Conservation (phyloP, 352 stramenopile species). For the Phytophthora kernoviae region DNA sequence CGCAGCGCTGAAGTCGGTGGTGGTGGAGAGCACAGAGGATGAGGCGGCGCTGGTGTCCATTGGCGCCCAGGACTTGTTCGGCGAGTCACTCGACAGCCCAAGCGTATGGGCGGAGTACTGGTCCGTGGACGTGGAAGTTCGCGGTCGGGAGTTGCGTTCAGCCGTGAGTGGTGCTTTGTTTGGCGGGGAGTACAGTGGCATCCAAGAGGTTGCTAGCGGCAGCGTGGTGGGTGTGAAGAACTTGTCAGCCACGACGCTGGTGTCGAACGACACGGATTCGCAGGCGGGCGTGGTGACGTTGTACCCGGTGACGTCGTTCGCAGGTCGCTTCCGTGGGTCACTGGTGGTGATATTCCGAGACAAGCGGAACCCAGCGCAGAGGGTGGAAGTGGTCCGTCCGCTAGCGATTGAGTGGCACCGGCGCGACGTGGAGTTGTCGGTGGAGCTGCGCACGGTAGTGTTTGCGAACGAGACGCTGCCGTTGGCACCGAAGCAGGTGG, state of each 20-base stretch:
- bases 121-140: no score
- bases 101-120: no score
- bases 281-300: neutral
- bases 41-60: neutral
- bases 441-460: neutral
- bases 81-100: neutral
- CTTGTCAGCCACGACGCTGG: neutral
- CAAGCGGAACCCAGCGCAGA: neutral
- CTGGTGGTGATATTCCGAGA: neutral
- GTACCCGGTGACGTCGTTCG: neutral
- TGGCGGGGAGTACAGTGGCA: neutral
- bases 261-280: neutral
- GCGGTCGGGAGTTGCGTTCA: no score
- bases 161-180: neutral
- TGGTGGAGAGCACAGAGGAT: neutral
- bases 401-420: neutral
- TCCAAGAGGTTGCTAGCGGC: neutral
- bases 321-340: neutral
- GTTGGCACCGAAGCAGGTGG: slow-evolving; percentile 1
- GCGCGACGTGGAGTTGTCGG: neutral
- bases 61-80: neutral
- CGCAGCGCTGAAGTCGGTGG: no score
- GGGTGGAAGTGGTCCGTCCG: neutral
- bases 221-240: neutral
- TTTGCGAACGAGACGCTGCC: slow-evolving; percentile 5